Base-by-base conservation (phyloP, 2,329 filamentous ascomycete genomes). In the Fonsecaea multimorphosa region DNA sequence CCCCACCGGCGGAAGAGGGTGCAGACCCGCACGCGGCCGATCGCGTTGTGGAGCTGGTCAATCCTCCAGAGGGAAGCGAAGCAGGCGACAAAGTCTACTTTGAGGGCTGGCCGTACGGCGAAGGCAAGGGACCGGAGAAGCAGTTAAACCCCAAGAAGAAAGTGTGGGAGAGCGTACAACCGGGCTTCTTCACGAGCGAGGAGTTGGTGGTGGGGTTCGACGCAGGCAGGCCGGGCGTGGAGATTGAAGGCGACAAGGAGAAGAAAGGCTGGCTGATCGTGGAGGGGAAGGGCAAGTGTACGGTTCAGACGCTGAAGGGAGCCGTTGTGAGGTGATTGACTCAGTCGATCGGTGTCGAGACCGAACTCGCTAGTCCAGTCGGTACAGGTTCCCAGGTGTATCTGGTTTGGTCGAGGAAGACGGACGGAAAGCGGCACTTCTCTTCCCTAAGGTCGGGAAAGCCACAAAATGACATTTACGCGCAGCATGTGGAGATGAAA, bases 101-200 rank as follows among this genome's bases (percentile, higher is more conserved):
- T 76, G 91, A 98, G 77, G 95, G 95, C 55, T 99, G 92, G 89
- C 74, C 72, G 54, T 85, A 92, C 78, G 93, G 92, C 66, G 91
- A 96, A 83, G 71, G 71, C 14, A 70, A 69, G 44, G 72, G 72
- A 0, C 93, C 95, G 0, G 95, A 99, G 85, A 90, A 89, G 68
- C 87, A 94, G 58, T 85, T 99, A 64, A 99, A 98, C 85, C 95
- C 95, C 65, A 99, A 99, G 89, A 99, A 98, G 89, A 98, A 98
- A 89, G 84, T 98, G 68, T 98, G 94, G 93, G 95, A 99, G 85
- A 92, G 86, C 9, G 92, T 97, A 81, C 94, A 98, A 84, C 93
- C 93, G 0, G 95, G 94, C 0, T 98, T 98, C 82, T 96, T 91
- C 32, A 99, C 94, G 7, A 96, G 90, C 1, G 89, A 90, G 7